phyloP scores from a whole-genome alignment of 2,329 filamentous ascomycete genomes.

The Tolypocladium ophioglossoides region DNA sequence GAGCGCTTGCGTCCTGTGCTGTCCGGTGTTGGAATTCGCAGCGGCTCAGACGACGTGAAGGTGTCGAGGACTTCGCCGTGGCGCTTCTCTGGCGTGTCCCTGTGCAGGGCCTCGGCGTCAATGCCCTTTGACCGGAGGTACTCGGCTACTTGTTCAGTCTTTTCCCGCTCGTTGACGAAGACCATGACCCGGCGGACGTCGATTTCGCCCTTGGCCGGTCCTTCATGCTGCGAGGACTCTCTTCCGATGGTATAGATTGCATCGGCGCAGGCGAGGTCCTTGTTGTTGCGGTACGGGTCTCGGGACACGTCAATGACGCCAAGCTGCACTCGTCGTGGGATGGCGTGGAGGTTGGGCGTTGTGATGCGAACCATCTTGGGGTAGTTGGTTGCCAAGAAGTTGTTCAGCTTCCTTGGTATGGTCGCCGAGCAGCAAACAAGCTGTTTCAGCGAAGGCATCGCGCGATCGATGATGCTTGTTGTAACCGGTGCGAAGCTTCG shows the following conservation, averaged over 20 bases:
- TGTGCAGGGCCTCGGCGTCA: constrained; percentile 72
- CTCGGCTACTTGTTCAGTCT: constrained; percentile 66
- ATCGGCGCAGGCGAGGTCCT: constrained; percentile 85
- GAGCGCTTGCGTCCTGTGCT: constrained; percentile 30
- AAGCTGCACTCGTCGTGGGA: constrained; percentile 87
- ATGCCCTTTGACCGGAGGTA: constrained; percentile 81
- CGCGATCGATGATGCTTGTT: constrained; percentile 69
- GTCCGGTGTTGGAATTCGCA: constrained; percentile 19
- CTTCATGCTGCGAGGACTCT: constrained; percentile 51
- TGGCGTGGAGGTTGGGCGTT: constrained; percentile 91
- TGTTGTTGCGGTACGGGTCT: constrained; percentile 90
- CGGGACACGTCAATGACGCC: constrained; percentile 86
- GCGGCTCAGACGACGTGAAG: constrained; percentile 51
- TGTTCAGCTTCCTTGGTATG: constrained; percentile 82
- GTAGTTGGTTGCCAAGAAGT: constrained; percentile 69
- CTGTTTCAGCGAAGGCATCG: constrained; percentile 71
- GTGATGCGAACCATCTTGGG: constrained; percentile 78
- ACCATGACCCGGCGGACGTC: constrained; percentile 81
- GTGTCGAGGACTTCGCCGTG: constrained; percentile 65
- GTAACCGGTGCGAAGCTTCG: constrained; percentile 83
- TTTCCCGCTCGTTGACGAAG: constrained; percentile 94
- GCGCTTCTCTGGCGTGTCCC: constrained; percentile 71
- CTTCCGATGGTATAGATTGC: constrained; percentile 90
- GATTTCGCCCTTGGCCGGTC: constrained; percentile 40
- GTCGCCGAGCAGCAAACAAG: constrained; percentile 92